Base-by-base conservation (phyloP, 768 basidiomycete genomes). In the Sutorius australiensis region DNA sequence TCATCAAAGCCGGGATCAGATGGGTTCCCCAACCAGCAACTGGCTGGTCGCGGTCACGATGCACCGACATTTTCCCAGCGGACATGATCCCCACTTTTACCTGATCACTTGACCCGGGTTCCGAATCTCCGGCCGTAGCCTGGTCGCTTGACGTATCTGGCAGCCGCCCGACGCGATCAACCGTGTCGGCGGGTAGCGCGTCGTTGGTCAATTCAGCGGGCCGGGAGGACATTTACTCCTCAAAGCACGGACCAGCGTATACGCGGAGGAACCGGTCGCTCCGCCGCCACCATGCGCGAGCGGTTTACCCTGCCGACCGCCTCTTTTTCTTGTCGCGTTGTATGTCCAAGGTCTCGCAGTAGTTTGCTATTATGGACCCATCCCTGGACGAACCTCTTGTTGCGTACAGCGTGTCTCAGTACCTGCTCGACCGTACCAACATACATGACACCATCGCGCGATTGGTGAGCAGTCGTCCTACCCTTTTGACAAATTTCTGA, bases 371-470 rank as follows among this genome's bases (percentile, higher is more conserved):
- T 17, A 60, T 59, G 61, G 53, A 58, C 16, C 19, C 41, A 30
- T 33, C 55, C 17, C 24, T 43, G 44, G 51, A 54, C 19, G 51
- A 51, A 21, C 38, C 47, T 44, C 50, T 58, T 9, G 10, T 53
- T 21, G 34, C 54, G 28, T 66, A 66, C 50, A 55, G 33, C 30
- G 12, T 60, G 16, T 45, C 60, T 31, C 61, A 67, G 46, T 62
- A 63, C 42, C 21, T 67, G 19, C 57, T 67, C 17, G 66, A 67
- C 45, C 58, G 63, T 13, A 13, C 48, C 56, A 67, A 65, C 19
- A 67, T 67, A 43, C 61, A 67, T 21, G 65, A 66, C 34, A 67
- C 60, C 24, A 63, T 67, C 44, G 59, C 58, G 11, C 60, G 65
- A 38, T 17, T 66, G 53, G 65, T 67, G 44, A 48, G 65, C 46